phyloP scores from a whole-genome alignment of 495 filamentous ascomycete species.

The Neurospora africana region DNA sequence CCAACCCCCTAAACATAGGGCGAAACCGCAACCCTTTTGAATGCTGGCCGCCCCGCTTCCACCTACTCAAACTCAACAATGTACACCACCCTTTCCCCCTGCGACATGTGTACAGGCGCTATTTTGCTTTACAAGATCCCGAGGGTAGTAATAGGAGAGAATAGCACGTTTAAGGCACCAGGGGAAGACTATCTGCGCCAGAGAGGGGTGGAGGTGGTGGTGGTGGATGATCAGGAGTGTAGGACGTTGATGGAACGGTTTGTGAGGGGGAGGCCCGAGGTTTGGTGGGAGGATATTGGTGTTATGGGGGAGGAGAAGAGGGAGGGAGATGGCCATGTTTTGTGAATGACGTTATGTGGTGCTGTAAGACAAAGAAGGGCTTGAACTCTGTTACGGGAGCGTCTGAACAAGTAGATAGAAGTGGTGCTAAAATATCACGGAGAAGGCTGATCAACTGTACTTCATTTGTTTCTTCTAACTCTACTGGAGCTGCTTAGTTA shows the following conservation, averaged over 20 bases:
- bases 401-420: not conserved
- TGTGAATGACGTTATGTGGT: not conserved
- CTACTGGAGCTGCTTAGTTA: not conserved
- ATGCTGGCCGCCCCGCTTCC: conserved; percentile 62
- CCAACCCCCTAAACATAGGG: conserved; percentile 7
- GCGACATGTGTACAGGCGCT: conserved; percentile 79
- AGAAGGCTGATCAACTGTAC: not conserved
- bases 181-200: conserved; percentile 64
- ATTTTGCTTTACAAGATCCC: conserved; percentile 71
- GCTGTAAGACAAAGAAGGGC: not conserved
- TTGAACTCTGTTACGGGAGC: not conserved
- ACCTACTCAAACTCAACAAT: conserved; percentile 60
- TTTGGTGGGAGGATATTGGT: conserved; percentile 48
- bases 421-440: not conserved
- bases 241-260: conserved; percentile 66
- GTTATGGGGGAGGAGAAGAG: not conserved
- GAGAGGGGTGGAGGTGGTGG: conserved; percentile 65
- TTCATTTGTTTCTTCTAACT: not conserved
- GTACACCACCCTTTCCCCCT: conserved; percentile 81
- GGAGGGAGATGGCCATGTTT: not conserved
- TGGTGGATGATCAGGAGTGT: conserved; percentile 58
- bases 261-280: conserved; percentile 62
- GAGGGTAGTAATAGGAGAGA: conserved; percentile 79
- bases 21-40: conserved; percentile 71
- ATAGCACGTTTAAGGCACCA: conserved; percentile 58